These are phyloP conservation scores for Xeromyces bisporus DNA, from an alignment of 495 filamentous ascomycete species.

Conservation along the genomic window DNA sequence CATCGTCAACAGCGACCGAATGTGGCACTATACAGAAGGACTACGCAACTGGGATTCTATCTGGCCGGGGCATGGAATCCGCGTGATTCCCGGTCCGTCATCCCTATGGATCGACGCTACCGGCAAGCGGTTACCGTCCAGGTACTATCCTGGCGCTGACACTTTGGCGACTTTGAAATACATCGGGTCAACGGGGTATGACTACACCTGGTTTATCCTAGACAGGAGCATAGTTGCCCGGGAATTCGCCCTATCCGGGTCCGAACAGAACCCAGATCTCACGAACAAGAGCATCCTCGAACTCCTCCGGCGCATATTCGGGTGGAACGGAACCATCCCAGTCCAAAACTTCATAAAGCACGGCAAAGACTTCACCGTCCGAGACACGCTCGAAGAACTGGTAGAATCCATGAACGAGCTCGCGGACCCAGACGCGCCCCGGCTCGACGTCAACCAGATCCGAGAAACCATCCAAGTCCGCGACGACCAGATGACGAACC, in stretches of 20 bases:
- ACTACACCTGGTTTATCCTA: conserved; percentile 39
- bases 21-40: conserved; percentile 1
- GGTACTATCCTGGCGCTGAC: conserved; percentile 31
- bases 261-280: conserved; percentile 37
- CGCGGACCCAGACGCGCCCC: conserved; percentile 10
- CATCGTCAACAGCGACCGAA: conserved; percentile 1
- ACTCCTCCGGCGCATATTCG: conserved; percentile 27
- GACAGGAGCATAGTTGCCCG: conserved; percentile 31
- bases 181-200: conserved; percentile 35
- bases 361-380: conserved; percentile 2
- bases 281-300: conserved; percentile 32
- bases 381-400: conserved; percentile 1
- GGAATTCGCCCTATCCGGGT: conserved; percentile 36
- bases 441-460: conserved; percentile 20
- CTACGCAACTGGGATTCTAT: not conserved
- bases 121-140: conserved; percentile 30
- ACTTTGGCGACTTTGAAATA: conserved; percentile 34
- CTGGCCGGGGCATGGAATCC: conserved; percentile 26
- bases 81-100: conserved; percentile 10
- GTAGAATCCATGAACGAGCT: not conserved
- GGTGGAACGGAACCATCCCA: conserved; percentile 20
- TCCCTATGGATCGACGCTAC: conserved; percentile 37
- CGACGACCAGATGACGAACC: conserved; percentile 30
- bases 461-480: conserved; percentile 24
- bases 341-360: not conserved